Evolutionary conservation across 805 yeast genomes (phyloP).

Genomic region (Yarrowia sp.): DNA sequence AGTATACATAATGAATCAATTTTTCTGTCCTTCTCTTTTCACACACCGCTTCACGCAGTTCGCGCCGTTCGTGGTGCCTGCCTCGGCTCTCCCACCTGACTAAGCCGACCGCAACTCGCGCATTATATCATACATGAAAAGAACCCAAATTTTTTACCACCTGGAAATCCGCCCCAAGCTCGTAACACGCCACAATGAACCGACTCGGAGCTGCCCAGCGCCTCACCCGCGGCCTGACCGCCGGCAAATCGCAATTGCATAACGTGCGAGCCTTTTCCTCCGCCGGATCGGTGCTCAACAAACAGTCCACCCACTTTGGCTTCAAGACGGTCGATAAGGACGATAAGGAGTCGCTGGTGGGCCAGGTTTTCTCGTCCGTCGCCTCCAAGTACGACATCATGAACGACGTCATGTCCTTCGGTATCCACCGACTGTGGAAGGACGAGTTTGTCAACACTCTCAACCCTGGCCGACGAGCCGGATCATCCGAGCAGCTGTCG

Average conservation of each 20-base stretch:
- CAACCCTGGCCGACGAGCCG: conserved; percentile 93
- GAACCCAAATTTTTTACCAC: conserved; percentile 10
- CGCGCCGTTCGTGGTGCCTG: no score
- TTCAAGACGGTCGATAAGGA: conserved; percentile 74
- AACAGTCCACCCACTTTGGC: conserved; percentile 77
- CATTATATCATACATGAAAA: background rate
- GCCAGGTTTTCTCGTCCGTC: conserved; percentile 88
- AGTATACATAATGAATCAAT: no score
- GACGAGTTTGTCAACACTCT: conserved; percentile 80
- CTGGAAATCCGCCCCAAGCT: background rate
- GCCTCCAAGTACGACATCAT: conserved; percentile 92
- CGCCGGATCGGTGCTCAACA: background rate
- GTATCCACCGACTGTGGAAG: conserved; percentile 94
- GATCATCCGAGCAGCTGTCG: conserved; percentile 66
- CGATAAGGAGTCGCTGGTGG: conserved; percentile 70
- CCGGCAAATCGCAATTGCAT: background rate
- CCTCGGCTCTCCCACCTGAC: conserved; percentile 1
- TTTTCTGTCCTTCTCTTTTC: background rate
- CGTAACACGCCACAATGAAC: background rate
- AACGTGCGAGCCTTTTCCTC: background rate
- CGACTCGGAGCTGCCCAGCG: conserved; percentile 19
- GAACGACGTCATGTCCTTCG: conserved; percentile 98
- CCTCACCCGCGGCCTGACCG: background rate
- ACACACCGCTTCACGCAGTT: no score
- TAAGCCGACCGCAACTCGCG: conserved; percentile 3